Percentiles rank a stretch among this genome's conserved stretches.
Conservation (phyloP, 208 protist genomes). For the Endotrypanum monterogeii region DNA sequence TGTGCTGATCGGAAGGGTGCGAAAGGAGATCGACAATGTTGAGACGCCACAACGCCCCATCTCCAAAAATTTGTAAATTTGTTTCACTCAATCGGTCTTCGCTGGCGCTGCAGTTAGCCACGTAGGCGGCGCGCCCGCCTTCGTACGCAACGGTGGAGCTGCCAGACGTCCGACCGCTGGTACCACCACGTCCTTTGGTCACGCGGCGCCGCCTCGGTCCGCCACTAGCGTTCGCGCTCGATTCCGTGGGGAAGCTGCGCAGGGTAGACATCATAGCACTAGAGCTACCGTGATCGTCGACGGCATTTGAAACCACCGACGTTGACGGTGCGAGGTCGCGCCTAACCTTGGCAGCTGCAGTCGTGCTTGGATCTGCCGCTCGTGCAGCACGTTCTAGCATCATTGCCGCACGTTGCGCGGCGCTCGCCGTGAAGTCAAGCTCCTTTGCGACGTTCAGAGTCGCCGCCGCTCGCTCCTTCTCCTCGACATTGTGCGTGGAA, state of each 20-base stretch:
- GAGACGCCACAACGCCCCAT: slow-evolving; percentile 25
- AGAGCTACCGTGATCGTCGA: slow-evolving; percentile 8
- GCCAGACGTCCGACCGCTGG: slow-evolving; percentile 8
- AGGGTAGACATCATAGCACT: slow-evolving; percentile 5
- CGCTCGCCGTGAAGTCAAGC: slow-evolving; percentile 60
- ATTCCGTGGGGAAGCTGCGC: neutral
- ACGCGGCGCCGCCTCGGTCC: slow-evolving; percentile 23
- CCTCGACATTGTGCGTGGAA: slow-evolving; percentile 31
- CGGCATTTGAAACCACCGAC: neutral
- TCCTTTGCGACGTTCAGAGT: slow-evolving; percentile 57
- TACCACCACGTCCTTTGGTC: slow-evolving; percentile 23
- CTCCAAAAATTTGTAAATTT: slow-evolving; percentile 19
- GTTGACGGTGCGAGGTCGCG: slow-evolving; percentile 11
- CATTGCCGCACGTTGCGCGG: slow-evolving; percentile 16
- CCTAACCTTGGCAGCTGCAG: neutral
- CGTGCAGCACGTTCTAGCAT: slow-evolving; percentile 14
- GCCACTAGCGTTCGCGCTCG: slow-evolving; percentile 6
- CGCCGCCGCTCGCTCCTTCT: slow-evolving; percentile 36
- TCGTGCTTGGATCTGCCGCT: slow-evolving; percentile 3
- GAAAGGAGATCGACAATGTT: slow-evolving; percentile 52
- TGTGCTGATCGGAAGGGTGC: slow-evolving; percentile 80
- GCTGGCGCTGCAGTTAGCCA: slow-evolving; percentile 13
- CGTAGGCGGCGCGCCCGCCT: slow-evolving; percentile 6
- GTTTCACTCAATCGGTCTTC: slow-evolving; percentile 22
- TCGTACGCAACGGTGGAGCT: slow-evolving; percentile 11